phyloP scores from a whole-genome alignment of 2,329 filamentous ascomycete species.

The Arthrobotrys musiformis region DNA sequence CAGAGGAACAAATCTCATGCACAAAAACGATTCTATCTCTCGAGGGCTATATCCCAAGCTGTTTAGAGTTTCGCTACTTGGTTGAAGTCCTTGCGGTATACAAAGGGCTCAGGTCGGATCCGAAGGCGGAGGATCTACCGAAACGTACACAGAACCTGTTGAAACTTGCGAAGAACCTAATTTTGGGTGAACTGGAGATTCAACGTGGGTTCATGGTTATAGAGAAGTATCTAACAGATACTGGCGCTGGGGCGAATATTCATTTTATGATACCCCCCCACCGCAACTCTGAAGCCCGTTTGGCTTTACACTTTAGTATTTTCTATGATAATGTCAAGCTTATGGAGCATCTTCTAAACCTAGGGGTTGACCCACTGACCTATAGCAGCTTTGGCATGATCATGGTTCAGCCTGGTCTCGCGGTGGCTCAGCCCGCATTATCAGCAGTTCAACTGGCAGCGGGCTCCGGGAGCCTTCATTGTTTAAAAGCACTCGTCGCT shows the following conservation, averaged over 20 bases:
- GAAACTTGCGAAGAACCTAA: too few relatives aligned
- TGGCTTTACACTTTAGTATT: background rate
- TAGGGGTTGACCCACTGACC: background rate
- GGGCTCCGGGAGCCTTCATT: background rate
- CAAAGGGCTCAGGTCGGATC: background rate
- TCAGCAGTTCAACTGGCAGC: slow-evolving; percentile 13
- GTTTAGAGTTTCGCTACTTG: background rate
- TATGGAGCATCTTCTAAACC: background rate
- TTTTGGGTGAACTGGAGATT: background rate
- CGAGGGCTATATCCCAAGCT: background rate
- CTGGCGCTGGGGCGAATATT: background rate
- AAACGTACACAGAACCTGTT: too few relatives aligned
- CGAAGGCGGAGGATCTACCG: too few relatives aligned
- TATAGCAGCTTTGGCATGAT: background rate
- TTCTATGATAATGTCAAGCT: background rate
- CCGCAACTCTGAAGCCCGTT: background rate
- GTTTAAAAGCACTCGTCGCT: background rate
- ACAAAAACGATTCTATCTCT: background rate
- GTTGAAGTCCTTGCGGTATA: background rate
- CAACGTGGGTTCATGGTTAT: too few relatives aligned
- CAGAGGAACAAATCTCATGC: too few relatives aligned
- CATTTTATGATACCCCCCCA: background rate
- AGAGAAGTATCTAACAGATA: too few relatives aligned
- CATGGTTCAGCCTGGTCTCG: too few relatives aligned
- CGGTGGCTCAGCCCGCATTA: too few relatives aligned